Conservation (phyloP, 768 basidiomycete genomes). For the Tubosaeta sp. region DNA sequence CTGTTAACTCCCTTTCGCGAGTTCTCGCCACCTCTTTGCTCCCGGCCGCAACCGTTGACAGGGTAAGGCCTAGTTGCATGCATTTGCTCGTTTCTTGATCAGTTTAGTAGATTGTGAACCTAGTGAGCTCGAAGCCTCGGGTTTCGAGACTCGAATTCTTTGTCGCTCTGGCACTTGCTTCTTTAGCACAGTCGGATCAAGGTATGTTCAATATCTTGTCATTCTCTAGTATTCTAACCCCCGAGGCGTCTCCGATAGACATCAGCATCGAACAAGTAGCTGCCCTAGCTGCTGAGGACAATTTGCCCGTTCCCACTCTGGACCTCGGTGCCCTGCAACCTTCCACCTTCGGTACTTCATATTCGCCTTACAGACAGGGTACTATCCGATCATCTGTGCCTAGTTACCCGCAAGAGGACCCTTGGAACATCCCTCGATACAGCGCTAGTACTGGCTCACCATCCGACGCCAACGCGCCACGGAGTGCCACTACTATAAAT, state of each 20-base stretch:
- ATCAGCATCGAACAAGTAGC: constrained; percentile 81
- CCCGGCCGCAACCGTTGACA: constrained; percentile 80
- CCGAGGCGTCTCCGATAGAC: constrained; percentile 40
- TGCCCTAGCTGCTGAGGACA: constrained; percentile 70
- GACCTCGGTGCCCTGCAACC: constrained; percentile 57
- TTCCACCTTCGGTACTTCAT: constrained; percentile 45
- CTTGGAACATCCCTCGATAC: constrained; percentile 49
- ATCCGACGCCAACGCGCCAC: constrained; percentile 23
- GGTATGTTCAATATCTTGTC: constrained; percentile 39
- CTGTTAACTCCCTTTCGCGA: constrained; percentile 78
- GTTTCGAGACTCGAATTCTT: constrained; percentile 91
- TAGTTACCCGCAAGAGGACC: constrained; percentile 61
- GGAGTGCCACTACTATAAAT: constrained; percentile 30
- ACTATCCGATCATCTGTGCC: constrained; percentile 44
- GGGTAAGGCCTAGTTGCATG: constrained; percentile 38
- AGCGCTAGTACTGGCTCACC: constrained; percentile 29
- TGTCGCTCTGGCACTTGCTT: constrained; percentile 83
- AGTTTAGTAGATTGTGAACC: constrained; percentile 71
- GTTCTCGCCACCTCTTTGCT: constrained; percentile 74
- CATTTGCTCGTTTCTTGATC: constrained; percentile 1
- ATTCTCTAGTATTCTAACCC: neutral
- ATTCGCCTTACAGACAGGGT: constrained; percentile 42
- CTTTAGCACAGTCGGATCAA: constrained; percentile 78
- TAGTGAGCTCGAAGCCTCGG: constrained; percentile 74
- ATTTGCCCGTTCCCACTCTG: constrained; percentile 69